These are phyloP conservation scores for Saturnispora diversa DNA, from an alignment of 805 yeast genomes.

Conservation along the genomic window DNA sequence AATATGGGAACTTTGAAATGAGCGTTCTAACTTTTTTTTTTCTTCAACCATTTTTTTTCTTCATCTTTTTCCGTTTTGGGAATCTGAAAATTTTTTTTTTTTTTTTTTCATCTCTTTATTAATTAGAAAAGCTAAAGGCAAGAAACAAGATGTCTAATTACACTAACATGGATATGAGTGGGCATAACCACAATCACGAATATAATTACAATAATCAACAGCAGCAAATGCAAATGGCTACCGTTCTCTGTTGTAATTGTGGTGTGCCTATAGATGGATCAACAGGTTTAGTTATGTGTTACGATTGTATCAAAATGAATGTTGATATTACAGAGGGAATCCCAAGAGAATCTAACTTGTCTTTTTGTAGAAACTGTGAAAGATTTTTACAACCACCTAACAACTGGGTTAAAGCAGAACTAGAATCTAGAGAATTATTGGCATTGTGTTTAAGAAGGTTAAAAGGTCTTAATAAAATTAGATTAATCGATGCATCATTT, in stretches of 20 bases:
- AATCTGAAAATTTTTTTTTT: constrained; percentile 1
- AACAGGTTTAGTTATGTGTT: constrained; percentile 86
- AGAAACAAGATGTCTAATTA: constrained; percentile 36
- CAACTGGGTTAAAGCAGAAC: constrained; percentile 85
- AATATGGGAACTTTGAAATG: too few relatives aligned
- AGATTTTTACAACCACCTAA: constrained; percentile 90
- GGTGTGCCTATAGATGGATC: constrained; percentile 98
- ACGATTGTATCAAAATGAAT: constrained; percentile 90
- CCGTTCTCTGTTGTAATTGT: constrained; percentile 96
- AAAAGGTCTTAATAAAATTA: constrained; percentile 77
- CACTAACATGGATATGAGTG: constrained; percentile 34
- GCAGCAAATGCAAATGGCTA: constrained; percentile 39
- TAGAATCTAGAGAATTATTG: constrained; percentile 86
- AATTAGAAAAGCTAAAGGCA: constrained; percentile 24
- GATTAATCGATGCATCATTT: constrained; percentile 87
- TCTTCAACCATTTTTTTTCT: background rate
- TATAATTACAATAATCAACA: constrained; percentile 18
- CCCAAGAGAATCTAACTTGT: constrained; percentile 88
- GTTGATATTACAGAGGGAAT: constrained; percentile 91
- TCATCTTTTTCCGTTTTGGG: constrained; percentile 1
- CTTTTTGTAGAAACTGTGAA: constrained; percentile 96
- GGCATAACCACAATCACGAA: constrained; percentile 16
- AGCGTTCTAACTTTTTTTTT: too few relatives aligned
- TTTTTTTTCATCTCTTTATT: constrained; percentile 17
- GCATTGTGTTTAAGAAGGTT: constrained; percentile 85